phyloP scores from a whole-genome alignment of 129 eudicot species.

The carrot (Daucus carota) region DH1_v3.0 NC_030381.2:45241001-45241500 shows the following conservation, averaged over 20 bases:
- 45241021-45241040: background rate
- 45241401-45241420: slow-evolving; percentile 66
- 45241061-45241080: no score
- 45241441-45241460: slow-evolving; percentile 52
- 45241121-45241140: no score
- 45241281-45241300: background rate
- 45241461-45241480: slow-evolving; percentile 62
- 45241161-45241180: no score
- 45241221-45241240: background rate
- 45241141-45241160: no score
- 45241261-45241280: background rate
- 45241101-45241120: no score
- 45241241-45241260: background rate
- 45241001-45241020: background rate
- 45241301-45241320: background rate
- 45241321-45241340: slow-evolving; percentile 3
- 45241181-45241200: no score
- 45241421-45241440: slow-evolving; percentile 64
- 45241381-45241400: slow-evolving; percentile 45
- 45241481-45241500: slow-evolving; percentile 37
- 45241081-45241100: no score
- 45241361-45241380: background rate
- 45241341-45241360: slow-evolving; percentile 8
- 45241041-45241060: no score
- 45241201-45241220: no score